Percentiles rank a stretch among this genome's conserved stretches.
phyloP scores from a whole-genome alignment of 2,329 filamentous ascomycete genomes.

The Aureobasidium sp. region DNA sequence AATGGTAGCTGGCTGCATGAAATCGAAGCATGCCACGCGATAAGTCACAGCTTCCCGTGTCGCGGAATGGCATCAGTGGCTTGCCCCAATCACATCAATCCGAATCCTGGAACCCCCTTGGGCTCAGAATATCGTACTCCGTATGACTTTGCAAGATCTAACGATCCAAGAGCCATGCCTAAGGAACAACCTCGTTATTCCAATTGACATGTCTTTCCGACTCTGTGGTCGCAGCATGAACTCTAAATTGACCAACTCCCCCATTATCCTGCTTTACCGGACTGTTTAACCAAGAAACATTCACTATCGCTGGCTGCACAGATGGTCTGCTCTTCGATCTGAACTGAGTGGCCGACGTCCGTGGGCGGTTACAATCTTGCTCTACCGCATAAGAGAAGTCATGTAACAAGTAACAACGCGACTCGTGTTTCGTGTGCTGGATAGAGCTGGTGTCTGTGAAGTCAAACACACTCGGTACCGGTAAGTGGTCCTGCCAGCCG shows the following conservation, averaged over 20 bases:
- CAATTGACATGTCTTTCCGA: background rate
- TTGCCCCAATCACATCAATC: constrained; percentile 5
- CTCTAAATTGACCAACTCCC: background rate
- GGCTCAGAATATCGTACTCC: background rate
- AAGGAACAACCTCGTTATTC: background rate
- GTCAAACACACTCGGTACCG: background rate
- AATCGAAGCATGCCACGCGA: constrained; percentile 21
- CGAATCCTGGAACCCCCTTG: background rate
- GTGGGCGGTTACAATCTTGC: background rate
- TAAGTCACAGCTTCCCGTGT: constrained; percentile 14
- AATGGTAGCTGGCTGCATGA: constrained; percentile 12
- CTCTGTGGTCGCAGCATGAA: background rate
- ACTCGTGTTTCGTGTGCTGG: background rate
- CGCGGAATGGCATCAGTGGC: constrained; percentile 19
- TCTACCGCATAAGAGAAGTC: constrained; percentile 5
- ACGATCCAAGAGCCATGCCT: background rate
- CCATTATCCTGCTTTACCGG: background rate
- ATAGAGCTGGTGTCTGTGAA: background rate
- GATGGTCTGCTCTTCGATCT: background rate
- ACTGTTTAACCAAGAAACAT: background rate
- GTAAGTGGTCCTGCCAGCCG: background rate
- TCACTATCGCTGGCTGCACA: background rate
- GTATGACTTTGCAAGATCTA: constrained; percentile 6
- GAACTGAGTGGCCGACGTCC: background rate
- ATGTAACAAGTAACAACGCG: background rate